Base-by-base conservation (phyloP, 2,329 filamentous ascomycete species). In the Ophiostoma perfectum region DNA sequence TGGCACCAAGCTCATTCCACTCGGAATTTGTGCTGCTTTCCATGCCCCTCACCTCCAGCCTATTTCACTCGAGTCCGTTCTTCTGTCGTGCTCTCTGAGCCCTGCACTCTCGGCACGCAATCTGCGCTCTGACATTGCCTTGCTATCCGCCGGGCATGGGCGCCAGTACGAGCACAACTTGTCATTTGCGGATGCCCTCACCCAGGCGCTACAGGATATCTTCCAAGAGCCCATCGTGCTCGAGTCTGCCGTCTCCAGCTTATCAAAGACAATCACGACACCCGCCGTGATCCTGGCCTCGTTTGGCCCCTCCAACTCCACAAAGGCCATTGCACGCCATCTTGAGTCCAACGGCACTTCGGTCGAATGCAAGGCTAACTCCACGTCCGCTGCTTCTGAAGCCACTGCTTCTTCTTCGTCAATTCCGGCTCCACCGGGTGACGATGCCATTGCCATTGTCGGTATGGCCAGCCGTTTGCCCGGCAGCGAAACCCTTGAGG, bases 401-500 rank as follows among this genome's bases (percentile, higher is more conserved):
- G 85, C 73, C 85, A 86, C 75, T 93, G 92, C 77, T 86, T 96
- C 71, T 9, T 16, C 58, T 8, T n/a, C 58, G 2, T 44, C 60
- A 39, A 11, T 5, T 8, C 60, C 60, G 1, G 60, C 60, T n/a
- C 12, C 47, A 27, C n/a, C 62, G 14, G 55, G 60, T 11, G 60
- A 63, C 60, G 39, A 63, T 63, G 60, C 60, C 7, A 63, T 63
- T 39, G 92, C 92, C 69, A 93, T 96, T 71, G 90, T 96, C 45
- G 92, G 92, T 66, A 90, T 92, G 85, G 86, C 90, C 64, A 90
- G 90, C 66, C 85, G 90, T 66, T 92, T 92, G 76, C 90, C 90
- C 1, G 88, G 89, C 73, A 88, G 90, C 65, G 88, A 86, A 16
- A 89, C 84, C 74, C 84, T 87, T 70, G 88, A 92, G 69, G 85